Base-by-base conservation (phyloP, 805 yeast genomes). In the Zygosaccharomyces lentus region DNA sequence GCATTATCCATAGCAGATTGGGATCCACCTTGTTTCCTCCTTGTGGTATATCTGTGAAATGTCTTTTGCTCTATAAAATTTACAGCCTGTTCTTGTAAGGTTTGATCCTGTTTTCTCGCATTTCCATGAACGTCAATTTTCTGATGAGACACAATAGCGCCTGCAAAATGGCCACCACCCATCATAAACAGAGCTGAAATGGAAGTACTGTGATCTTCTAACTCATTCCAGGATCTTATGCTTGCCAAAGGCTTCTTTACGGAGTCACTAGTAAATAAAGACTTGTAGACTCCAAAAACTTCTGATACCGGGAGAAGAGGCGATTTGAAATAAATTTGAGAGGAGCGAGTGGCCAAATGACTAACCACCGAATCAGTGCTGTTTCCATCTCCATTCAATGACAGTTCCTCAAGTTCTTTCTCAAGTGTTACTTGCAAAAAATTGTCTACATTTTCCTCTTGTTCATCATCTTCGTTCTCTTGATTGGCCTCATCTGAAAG, bases 141-240 rank as follows among this genome's bases (percentile, higher is more conserved):
- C 40, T 72, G 72, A 58, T 90, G 97, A 1, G 88, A 80, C 7
- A 93, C 74, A 35, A 93, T 84, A 0, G 96, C 96, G 15, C 93
- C 99, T 0, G 98, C 96, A 71, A 93, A 93, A 68, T 93, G 97
- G 34, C 99, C 99, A 36, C 98, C 97, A 12, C 97, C 97, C 43
- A 93, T 78, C 96, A 93, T 87, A 54, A 93, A 77, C 9, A 93
- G 65, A 0, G 95, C 95, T 4, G 96, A 86, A 37, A 74, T 73
- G 3, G 69, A 67, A 0, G 43, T 37, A 1, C 57, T 43, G 10
- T 53, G 49, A 31, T 54, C 63, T 51, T 45, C 51, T 9, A 46
- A 38, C 10, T 30, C 45, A 46, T 57, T 71, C 74, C 75, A 74
- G 25, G 55, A 39, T 24, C 59, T 56, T n/a, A 87, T 54, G 0